Evolutionary conservation across 116 monocot species (phyloP), one percentile per base, ranked within the genome.

Genomic region (Iris pallida): DNA sequence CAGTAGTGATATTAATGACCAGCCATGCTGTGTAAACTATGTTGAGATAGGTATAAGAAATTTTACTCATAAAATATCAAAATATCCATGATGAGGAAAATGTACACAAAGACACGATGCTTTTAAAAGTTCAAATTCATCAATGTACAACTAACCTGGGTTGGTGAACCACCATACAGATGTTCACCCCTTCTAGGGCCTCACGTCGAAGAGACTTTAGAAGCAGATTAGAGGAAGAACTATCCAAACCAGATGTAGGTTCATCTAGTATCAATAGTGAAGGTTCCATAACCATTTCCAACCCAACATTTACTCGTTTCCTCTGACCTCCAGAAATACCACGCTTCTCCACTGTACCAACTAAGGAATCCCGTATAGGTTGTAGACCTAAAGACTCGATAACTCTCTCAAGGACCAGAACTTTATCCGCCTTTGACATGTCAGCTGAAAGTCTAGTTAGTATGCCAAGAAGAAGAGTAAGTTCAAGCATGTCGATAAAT

Each of bases 251-350:
- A 57, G 83, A 87, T 20, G 87, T 87, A 5, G 87, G 87, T 66
- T 83, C 87, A 69, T 87, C 87, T 16, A 87, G 57, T 57, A 87
- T 83, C 69, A 87, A 66, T 16, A 87, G 67, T 46, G 87, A 87
- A 4, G 87, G 87, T 51, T 87, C 87, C 70, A 83, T 87, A 11
- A 87, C 87, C 87, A 87, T 87, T 68, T 87, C 87, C 16, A 87
- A 64, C 0, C 87, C 87, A 20, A 87, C 83, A 64, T 87, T 87
- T 47, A 87, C 87, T 64, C 87, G 60, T 61, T 87, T 87, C 70
- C 87, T 83, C 66, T 87, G 87, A 0, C 87, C 87, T 7, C 87
- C 87, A 64, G 87, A 87, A 15, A 87, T 87, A 69, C 87, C 87
- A 54, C 83, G 80, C 72, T 87, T 80, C 68, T 87, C 87, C n/a